phyloP scores from a whole-genome alignment of 1,139 yeast genomes.

The Diutina pseudorugosa region DNA sequence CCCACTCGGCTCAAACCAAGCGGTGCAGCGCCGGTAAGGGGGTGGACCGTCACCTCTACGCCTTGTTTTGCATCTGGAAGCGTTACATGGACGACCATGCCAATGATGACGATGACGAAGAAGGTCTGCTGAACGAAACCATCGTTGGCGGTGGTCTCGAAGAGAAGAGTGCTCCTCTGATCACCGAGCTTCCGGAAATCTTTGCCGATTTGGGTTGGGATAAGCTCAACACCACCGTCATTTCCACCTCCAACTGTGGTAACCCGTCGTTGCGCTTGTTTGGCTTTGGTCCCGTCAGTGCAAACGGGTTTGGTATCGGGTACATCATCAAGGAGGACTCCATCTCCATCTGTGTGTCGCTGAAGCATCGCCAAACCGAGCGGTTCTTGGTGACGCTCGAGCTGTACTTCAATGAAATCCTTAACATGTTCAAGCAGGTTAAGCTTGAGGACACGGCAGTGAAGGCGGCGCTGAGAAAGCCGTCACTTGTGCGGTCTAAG shows the following conservation, averaged over 20 bases:
- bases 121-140: slow-evolving; percentile 11
- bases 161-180: slow-evolving; percentile 4
- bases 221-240: slow-evolving; percentile 42
- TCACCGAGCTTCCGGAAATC: slow-evolving; percentile 9
- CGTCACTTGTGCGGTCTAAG: background rate
- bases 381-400: slow-evolving; percentile 69
- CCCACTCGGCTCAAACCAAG: slow-evolving; percentile 59
- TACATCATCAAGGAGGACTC: slow-evolving; percentile 81
- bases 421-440: slow-evolving; percentile 39
- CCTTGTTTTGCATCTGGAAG: slow-evolving; percentile 81
- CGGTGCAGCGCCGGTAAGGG: slow-evolving; percentile 69
- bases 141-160: slow-evolving; percentile 9
- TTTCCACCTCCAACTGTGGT: slow-evolving; percentile 42
- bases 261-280: slow-evolving; percentile 78
- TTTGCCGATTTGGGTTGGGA: slow-evolving; percentile 71
- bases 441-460: slow-evolving; percentile 6
- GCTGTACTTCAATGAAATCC: slow-evolving; percentile 54
- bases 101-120: slow-evolving; percentile 10
- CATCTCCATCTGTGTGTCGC: slow-evolving; percentile 75
- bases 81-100: slow-evolving; percentile 37
- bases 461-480: background rate
- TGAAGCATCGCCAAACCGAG: slow-evolving; percentile 82
- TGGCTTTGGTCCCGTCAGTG: slow-evolving; percentile 87
- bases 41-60: slow-evolving; percentile 84
- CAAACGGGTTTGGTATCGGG: slow-evolving; percentile 87